A percentile compares a stretch with the other conserved stretches of the same genome.
Conservation (phyloP, 495 filamentous ascomycete species). For the Penicillium salamii region DNA sequence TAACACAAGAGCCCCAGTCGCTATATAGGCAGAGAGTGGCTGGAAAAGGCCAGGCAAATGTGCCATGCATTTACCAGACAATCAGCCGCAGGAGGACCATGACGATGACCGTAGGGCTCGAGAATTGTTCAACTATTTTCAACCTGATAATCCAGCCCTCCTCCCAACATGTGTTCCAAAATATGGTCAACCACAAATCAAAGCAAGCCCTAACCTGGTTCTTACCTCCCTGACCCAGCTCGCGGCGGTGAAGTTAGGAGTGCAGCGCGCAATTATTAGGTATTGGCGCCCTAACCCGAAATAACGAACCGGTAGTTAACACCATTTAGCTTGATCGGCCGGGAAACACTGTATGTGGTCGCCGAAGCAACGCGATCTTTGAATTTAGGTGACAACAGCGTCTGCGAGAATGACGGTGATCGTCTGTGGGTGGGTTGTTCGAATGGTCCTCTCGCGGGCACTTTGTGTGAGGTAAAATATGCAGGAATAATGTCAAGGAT, state of each 20-base stretch:
- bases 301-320: neutral
- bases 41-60: no score
- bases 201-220: constrained; percentile 29
- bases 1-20: no score
- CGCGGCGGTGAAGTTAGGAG: constrained; percentile 36
- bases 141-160: constrained; percentile 21
- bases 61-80: no score
- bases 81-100: neutral
- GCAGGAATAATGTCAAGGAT: neutral
- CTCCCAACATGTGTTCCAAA: constrained; percentile 12
- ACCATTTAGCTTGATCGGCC: constrained; percentile 13
- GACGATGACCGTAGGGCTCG: constrained; percentile 13
- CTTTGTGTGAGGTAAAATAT: constrained; percentile 34
- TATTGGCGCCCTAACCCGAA: constrained; percentile 5
- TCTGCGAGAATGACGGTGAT: constrained; percentile 36
- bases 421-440: constrained; percentile 46
- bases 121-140: constrained; percentile 23
- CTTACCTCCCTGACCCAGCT: constrained; percentile 41
- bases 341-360: constrained; percentile 45
- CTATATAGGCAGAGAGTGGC: no score
- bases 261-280: constrained; percentile 43
- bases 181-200: neutral
- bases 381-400: constrained; percentile 30
- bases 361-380: constrained; percentile 48
- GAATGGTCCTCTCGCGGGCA: constrained; percentile 38